A percentile compares a stretch with the other conserved stretches of the same genome.
Conservation (phyloP, 441 rosid species). For the Mallotus japonicus region DNA sequence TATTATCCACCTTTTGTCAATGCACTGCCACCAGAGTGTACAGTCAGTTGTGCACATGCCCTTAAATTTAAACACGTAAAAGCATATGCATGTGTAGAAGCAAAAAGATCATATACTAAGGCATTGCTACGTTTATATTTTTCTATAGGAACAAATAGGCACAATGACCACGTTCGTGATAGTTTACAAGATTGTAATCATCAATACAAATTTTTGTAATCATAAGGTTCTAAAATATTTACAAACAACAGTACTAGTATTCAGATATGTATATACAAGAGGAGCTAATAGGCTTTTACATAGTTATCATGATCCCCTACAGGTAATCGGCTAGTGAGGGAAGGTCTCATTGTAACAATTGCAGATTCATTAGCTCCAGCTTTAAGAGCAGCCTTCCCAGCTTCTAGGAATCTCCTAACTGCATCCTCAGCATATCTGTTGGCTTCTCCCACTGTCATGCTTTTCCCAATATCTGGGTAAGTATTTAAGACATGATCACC, state of each 20-base stretch:
- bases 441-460: slow-evolving; percentile 80
- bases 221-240: slow-evolving; percentile 2
- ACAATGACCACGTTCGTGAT: neutral
- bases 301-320: slow-evolving; percentile 31
- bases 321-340: slow-evolving; percentile 64
- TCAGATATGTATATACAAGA: slow-evolving; percentile 15
- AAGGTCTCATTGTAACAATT: slow-evolving; percentile 79
- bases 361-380: slow-evolving; percentile 95
- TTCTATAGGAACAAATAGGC: neutral
- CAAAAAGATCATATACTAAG: neutral
- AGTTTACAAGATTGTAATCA: neutral
- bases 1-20: too few species aligned
- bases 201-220: too few species aligned
- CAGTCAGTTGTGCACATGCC: too few species aligned
- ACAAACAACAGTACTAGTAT: neutral
- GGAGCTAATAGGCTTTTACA: slow-evolving; percentile 29
- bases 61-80: too few species aligned
- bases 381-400: slow-evolving; percentile 73
- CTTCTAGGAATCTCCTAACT: slow-evolving; percentile 85
- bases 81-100: neutral
- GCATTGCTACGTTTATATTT: neutral
- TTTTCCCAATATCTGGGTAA: slow-evolving; percentile 78
- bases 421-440: slow-evolving; percentile 81
- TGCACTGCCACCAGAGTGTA: too few species aligned
- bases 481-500: slow-evolving; percentile 75